Percentiles rank a stretch among this genome's conserved stretches.
Conservation (phyloP, 345 rosid genomes). For the Melaleuca alternifolia region DNA sequence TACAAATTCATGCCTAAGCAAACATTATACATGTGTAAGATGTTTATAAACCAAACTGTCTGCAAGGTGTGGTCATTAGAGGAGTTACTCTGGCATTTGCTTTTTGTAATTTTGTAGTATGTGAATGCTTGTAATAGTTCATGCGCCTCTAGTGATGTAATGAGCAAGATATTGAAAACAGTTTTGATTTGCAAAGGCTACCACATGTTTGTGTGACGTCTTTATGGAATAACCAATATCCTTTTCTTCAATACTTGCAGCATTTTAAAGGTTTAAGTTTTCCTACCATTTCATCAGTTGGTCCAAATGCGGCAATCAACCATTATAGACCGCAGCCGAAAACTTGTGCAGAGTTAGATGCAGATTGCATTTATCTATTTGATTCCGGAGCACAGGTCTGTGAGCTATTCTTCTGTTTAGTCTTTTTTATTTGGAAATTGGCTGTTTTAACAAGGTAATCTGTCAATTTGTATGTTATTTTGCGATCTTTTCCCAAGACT, state of each 20-base stretch:
- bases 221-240: background rate
- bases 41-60: background rate
- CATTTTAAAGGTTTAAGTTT: slow-evolving; percentile 93
- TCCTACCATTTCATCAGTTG: slow-evolving; percentile 92
- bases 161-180: background rate
- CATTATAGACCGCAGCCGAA: slow-evolving; percentile 73
- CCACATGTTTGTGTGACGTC: background rate
- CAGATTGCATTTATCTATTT: slow-evolving; percentile 67
- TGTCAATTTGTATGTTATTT: background rate
- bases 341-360: slow-evolving; percentile 80
- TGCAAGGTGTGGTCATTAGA: background rate
- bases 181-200: background rate
- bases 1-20: background rate
- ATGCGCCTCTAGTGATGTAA: background rate
- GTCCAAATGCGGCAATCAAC: slow-evolving; percentile 89
- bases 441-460: background rate
- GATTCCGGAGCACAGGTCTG: slow-evolving; percentile 99
- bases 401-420: background rate
- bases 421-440: background rate
- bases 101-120: background rate
- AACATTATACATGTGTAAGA: background rate
- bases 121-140: background rate
- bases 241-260: slow-evolving; percentile 32
- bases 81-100: background rate
- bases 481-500: background rate